Evolutionary conservation across 345 rosid species (phyloP), one percentile per base, ranked within the genome.

Genomic region (Conringia planisiliqua): DNA sequence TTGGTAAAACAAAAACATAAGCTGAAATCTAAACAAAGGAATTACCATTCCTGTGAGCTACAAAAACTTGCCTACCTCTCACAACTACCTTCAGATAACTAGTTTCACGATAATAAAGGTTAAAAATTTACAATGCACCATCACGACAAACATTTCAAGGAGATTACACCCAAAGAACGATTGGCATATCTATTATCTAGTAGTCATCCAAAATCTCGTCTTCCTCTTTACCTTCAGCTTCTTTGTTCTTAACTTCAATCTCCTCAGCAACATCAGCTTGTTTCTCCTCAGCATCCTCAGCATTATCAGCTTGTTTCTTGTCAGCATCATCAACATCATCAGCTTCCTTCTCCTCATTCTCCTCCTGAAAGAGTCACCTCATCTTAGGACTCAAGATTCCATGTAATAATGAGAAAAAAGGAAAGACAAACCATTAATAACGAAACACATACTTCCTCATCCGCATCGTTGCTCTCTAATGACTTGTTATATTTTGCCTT

Each of bases 401-500:
- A 29, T 17, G 55, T 18, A 3, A 29, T 2, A 17, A 9, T 10
- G 27, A 36, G 4, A 16, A 18, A 6, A 52, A 35, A 38, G 0
- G 2, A 29, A 54, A 30, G 3, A 73, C 64, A 66, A 59, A 22
- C 20, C 3, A 5, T 10, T 6, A 6, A 13, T 8, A 5, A 42
- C 14, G 18, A 13, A 67, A 62, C 39, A 27, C 85, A 43, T 80
- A 73, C 87, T 76, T 82, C 84, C 52, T 65, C 88, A 62, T 79
- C 73, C 27, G 62, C 84, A 74, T 63, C 76, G 18, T 76, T 78
- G 62, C 70, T 72, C 47, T 81, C 88, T 62, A 61, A 39, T 43
- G 86, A 79, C 81, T 87, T 90, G 39, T 26, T 68, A 75, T 85
- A 81, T 71, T 84, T 89, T 32, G 85, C 91, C 70, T 90, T 90